Conservation (phyloP, 2,329 filamentous ascomycete species). For the Botrytis sinoallii region DNA sequence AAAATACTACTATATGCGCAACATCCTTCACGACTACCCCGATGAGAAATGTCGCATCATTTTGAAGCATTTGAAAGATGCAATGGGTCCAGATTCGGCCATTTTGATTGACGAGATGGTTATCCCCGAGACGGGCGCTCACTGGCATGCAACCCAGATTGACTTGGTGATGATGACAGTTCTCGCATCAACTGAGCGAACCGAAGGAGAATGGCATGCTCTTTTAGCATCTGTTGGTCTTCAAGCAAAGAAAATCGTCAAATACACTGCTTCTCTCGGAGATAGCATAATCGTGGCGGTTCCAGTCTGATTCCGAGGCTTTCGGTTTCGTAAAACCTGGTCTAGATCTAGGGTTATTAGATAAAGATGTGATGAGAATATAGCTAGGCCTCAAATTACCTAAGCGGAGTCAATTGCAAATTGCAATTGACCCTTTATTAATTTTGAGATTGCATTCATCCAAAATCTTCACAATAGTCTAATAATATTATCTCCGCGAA, state of each 20-base stretch:
- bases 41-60: constrained; percentile 33
- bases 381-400: not conserved
- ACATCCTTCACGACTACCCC: constrained; percentile 42
- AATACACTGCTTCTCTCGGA: constrained; percentile 7
- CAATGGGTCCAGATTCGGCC: not conserved
- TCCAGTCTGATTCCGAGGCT: not conserved
- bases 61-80: constrained; percentile 10
- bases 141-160: constrained; percentile 36
- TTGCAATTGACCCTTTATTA: not conserved
- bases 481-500: not conserved
- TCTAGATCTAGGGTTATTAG: not conserved
- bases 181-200: constrained; percentile 40
- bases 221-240: constrained; percentile 4
- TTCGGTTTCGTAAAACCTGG: not conserved
- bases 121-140: constrained; percentile 38
- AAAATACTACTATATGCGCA: constrained; percentile 41
- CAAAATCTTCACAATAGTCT: not conserved
- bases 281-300: not conserved
- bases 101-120: constrained; percentile 47
- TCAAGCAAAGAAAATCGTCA: not conserved
- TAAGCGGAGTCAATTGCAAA: not conserved
- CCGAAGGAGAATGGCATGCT: constrained; percentile 20
- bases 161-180: constrained; percentile 42
- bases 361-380: not conserved
- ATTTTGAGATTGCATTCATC: not conserved